Percentiles rank a stretch among this genome's conserved stretches.
Evolutionary conservation across 305 asterid species (phyloP).

Genomic region (Ajuga reptans): DNA sequence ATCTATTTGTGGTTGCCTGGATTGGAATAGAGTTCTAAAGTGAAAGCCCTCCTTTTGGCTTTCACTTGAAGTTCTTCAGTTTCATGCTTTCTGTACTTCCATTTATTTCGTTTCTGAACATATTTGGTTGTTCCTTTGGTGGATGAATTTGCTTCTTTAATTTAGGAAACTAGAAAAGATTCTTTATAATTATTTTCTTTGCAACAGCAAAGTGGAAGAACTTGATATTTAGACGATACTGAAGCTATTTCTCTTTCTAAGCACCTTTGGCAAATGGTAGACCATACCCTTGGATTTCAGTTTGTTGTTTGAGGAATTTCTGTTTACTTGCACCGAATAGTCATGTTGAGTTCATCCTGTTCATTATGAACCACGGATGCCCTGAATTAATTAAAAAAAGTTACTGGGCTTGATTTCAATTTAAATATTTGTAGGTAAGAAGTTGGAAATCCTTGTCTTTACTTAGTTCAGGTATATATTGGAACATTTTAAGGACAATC

Average conservation of each 20-base stretch:
- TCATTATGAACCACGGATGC: not conserved
- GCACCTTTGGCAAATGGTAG: not conserved
- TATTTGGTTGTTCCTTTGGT: no score
- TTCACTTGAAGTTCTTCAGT: not conserved
- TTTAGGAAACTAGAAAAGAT: not conserved
- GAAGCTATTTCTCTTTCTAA: not conserved
- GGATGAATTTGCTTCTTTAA: not conserved
- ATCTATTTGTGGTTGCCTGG: slow-evolving; percentile 2
- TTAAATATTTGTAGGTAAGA: not conserved
- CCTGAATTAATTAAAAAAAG: not conserved
- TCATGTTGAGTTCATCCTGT: not conserved
- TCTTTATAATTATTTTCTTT: not conserved
- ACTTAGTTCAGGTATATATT: not conserved
- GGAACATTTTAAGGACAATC: not conserved
- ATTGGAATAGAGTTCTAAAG: slow-evolving; percentile 4
- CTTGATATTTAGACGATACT: not conserved
- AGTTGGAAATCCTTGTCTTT: not conserved
- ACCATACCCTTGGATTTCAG: not conserved
- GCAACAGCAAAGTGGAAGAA: not conserved
- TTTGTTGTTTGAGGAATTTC: not conserved
- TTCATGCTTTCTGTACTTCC: not conserved
- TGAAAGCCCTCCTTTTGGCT: not conserved
- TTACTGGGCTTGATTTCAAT: not conserved
- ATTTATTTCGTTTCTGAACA: not conserved
- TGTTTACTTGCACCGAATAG: not conserved